Conservation (phyloP, 1,284 basidiomycete species). For the Phlebopus sp. region DNA sequence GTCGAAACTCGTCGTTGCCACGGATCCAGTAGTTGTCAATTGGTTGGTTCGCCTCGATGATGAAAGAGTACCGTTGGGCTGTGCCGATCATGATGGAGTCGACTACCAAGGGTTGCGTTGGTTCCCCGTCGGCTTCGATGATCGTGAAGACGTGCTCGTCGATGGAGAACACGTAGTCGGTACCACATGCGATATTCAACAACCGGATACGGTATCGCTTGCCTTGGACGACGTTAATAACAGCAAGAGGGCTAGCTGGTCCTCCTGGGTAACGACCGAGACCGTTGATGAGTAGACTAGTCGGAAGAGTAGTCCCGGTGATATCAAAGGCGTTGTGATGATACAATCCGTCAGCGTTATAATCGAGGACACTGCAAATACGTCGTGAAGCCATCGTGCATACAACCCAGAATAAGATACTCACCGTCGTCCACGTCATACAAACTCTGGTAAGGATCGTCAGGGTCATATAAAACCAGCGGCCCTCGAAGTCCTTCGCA, state of each 20-base stretch:
- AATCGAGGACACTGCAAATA: conserved; percentile 29
- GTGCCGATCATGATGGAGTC: conserved; percentile 36
- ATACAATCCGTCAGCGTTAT: conserved; percentile 38
- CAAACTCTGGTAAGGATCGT: conserved; percentile 36
- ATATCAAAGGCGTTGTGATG: conserved; percentile 24
- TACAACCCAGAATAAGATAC: not conserved
- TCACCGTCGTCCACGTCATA: conserved; percentile 45
- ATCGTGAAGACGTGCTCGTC: conserved; percentile 36
- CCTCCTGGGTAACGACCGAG: conserved; percentile 19
- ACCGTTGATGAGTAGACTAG: conserved; percentile 28
- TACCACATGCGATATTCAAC: conserved; percentile 29
- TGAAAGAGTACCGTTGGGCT: conserved; percentile 34
- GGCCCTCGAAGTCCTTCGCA: conserved; percentile 42
- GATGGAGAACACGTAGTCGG: conserved; percentile 33
- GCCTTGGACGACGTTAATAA: conserved; percentile 17
- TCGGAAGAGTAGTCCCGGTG: conserved; percentile 22
- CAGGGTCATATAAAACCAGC: conserved; percentile 41
- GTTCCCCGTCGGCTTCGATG: conserved; percentile 45
- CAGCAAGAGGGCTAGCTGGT: conserved; percentile 14
- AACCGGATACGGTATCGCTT: conserved; percentile 33
- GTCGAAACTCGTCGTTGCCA: conserved; percentile 19
- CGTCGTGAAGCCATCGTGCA: not conserved
- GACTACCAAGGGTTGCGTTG: conserved; percentile 35
- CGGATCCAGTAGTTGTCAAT: conserved; percentile 42
- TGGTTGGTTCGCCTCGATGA: conserved; percentile 25